Evolutionary conservation across 257 asterid genomes (phyloP).

Genomic region (Anisodus tanguticus): DNA sequence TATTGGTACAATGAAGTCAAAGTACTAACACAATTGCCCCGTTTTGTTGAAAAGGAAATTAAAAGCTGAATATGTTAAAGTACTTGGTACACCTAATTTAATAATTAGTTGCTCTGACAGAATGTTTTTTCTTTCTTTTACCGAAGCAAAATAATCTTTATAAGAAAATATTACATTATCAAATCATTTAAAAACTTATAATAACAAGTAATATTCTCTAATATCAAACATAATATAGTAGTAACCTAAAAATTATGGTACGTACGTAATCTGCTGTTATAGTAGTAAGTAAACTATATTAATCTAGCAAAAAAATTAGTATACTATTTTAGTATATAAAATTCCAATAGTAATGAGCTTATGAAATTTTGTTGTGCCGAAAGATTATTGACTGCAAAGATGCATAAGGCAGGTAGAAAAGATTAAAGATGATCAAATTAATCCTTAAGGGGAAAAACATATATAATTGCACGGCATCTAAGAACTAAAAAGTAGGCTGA

Average conservation of each 20-base stretch:
- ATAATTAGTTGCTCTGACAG: neutral
- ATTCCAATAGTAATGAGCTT: too few relatives aligned
- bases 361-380: neutral
- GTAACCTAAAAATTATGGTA: neutral
- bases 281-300: too few relatives aligned
- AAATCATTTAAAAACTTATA: neutral
- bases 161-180: neutral
- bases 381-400: neutral
- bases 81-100: conserved; percentile 26
- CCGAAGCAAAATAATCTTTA: neutral
- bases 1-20: neutral
- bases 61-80: neutral
- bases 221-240: neutral
- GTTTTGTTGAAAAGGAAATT: conserved; percentile 6
- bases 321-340: too few relatives aligned
- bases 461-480: conserved; percentile 43
- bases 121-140: neutral
- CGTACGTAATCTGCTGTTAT: too few relatives aligned
- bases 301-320: too few relatives aligned
- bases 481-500: conserved; percentile 78
- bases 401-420: too few relatives aligned
- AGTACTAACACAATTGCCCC: neutral
- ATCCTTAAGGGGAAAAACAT: neutral
- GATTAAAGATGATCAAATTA: neutral
- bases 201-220: neutral